These are phyloP conservation scores for Theobroma grandiflorum DNA, from an alignment of 441 rosid genomes.

Conservation along the genomic window DNA sequence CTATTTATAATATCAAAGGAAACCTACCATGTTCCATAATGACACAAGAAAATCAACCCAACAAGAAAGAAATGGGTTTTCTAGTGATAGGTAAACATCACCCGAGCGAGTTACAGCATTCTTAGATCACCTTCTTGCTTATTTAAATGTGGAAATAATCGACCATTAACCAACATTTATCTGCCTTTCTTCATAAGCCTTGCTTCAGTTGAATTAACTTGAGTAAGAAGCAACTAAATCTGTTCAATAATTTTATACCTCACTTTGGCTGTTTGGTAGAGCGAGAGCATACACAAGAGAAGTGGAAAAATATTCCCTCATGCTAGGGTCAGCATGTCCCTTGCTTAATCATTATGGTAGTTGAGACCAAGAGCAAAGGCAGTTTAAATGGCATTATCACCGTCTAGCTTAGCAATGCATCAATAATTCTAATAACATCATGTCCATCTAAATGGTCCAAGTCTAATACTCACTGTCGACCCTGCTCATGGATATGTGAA, in stretches of 20 bases:
- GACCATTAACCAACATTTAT: not conserved
- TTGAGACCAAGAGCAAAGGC: not conserved
- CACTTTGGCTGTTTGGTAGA: not conserved
- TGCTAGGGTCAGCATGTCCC: not conserved
- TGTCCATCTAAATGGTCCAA: not conserved
- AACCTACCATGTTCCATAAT: no score
- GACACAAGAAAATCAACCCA: not conserved
- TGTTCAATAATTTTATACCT: not conserved
- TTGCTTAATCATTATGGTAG: conserved; percentile 9
- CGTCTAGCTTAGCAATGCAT: not conserved
- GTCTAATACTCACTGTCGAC: not conserved
- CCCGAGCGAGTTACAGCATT: not conserved
- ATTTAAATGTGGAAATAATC: not conserved
- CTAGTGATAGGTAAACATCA: not conserved
- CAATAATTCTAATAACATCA: not conserved
- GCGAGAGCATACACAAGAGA: not conserved
- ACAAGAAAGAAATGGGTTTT: not conserved
- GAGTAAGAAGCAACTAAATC: not conserved
- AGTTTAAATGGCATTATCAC: conserved; percentile 11
- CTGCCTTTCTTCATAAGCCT: not conserved
- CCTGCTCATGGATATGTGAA: not conserved
- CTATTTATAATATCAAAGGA: no score
- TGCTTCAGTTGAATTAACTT: not conserved
- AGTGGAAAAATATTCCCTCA: not conserved
- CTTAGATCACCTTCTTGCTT: not conserved